These are phyloP conservation scores for Crithidia expoeki DNA, from an alignment of 208 protist species.

Conservation along the genomic window DNA sequence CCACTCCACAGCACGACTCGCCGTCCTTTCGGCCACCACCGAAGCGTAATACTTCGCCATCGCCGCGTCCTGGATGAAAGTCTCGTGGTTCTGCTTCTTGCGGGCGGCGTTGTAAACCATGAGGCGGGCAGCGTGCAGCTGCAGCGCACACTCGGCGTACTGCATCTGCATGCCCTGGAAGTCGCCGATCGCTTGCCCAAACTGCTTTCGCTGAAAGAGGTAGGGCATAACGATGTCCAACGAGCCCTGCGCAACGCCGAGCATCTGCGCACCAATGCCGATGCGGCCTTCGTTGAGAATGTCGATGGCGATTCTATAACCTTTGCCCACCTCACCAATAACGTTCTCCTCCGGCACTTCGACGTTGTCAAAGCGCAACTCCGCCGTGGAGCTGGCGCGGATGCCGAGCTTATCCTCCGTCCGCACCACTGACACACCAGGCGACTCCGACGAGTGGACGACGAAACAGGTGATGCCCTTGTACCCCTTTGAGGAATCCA, in stretches of 20 bases:
- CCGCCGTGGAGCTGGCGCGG: slow-evolving; percentile 94
- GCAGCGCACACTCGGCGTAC: slow-evolving; percentile 74
- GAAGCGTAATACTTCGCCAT: slow-evolving; percentile 96
- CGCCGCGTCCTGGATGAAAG: slow-evolving; percentile 94
- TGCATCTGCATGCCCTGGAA: slow-evolving; percentile 96
- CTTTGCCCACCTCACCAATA: slow-evolving; percentile 90
- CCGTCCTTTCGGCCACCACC: slow-evolving; percentile 81
- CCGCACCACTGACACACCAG: slow-evolving; percentile 91
- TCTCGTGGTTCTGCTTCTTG: slow-evolving; percentile 80
- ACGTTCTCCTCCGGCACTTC: slow-evolving; percentile 75
- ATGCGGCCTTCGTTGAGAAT: slow-evolving; percentile 95
- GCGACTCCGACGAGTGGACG: slow-evolving; percentile 81
- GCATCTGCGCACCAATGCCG: slow-evolving; percentile 95
- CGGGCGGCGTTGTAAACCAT: slow-evolving; percentile 94
- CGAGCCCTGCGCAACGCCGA: slow-evolving; percentile 90
- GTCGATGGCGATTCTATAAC: slow-evolving; percentile 95
- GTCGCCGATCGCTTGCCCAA: slow-evolving; percentile 85
- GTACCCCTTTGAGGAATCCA: slow-evolving; percentile 87
- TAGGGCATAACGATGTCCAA: slow-evolving; percentile 85
- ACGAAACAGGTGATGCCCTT: slow-evolving; percentile 97
- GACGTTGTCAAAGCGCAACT: slow-evolving; percentile 93
- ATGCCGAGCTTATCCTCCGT: slow-evolving; percentile 97
- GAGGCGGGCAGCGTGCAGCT: slow-evolving; percentile 83
- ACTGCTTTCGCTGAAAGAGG: slow-evolving; percentile 93
- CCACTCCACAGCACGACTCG: slow-evolving; percentile 92